Evolutionary conservation across 768 basidiomycete species (phyloP), one percentile per base, ranked within the genome.

Genomic region (Kwoniella mangroviensis): DNA sequence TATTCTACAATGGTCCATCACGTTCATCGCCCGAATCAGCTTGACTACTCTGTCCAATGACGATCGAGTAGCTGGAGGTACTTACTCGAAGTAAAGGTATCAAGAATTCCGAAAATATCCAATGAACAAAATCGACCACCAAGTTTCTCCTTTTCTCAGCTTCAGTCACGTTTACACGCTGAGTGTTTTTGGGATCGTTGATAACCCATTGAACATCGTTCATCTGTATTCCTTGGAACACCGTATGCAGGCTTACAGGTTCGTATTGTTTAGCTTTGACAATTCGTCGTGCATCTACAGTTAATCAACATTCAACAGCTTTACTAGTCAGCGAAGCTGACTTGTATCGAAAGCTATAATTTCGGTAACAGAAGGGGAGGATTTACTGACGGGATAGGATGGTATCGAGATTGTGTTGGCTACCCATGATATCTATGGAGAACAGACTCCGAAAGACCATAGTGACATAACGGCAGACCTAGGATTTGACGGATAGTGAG

Each of bases 81-180:
- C 87, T 55, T 71, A 92, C 96, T 85, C 88, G 90, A 42, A 98
- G 81, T 4, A 98, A 84, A 0, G 91, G 88, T 4, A 91, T 81
- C 7, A 98, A 82, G 80, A 95, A 94, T 0, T 89, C 90, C 77
- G 94, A 91, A 68, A 97, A 92, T 73, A 93, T 90, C 97, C 97
- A 99, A 79, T 89, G 91, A n/a, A 98, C 67, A 77, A 96, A 93
- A 61, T 98, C 93, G 79, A 92, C 89, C 0, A 94, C 77, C 15
- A 98, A 82, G 77, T 93, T 90, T n/a, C 88, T 86, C 19, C 93
- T 87, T 81, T 93, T 97, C 41, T 88, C 74, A 2, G 88, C 84
- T 75, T 98, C 94, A 0, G 88, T 87, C 3, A 88, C 87, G 7
- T 88, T 84, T 2, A 79, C 74, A 70, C 90, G 87, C 19, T 45